phyloP scores from a whole-genome alignment of 169 alveolate genomes.

The Plasmodium blacklocki region DNA sequence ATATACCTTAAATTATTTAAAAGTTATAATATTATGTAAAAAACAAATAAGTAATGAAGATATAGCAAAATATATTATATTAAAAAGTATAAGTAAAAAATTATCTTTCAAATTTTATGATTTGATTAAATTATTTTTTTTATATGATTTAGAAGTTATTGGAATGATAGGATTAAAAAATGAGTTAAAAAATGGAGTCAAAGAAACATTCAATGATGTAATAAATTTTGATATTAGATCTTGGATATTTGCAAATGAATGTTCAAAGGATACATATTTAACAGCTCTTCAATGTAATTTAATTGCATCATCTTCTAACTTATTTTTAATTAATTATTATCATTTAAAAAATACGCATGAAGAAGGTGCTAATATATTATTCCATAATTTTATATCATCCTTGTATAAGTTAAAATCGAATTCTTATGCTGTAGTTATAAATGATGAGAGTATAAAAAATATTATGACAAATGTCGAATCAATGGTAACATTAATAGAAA shows the following conservation, averaged over 20 bases:
- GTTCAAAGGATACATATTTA: conserved; percentile 66
- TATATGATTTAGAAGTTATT: conserved; percentile 54
- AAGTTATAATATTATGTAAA: conserved; percentile 65
- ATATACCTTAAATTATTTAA: conserved; percentile 70
- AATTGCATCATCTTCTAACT: conserved; percentile 39
- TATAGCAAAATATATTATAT: conserved; percentile 59
- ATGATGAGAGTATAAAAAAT: conserved; percentile 44
- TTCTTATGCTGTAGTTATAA: conserved; percentile 64
- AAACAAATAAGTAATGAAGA: conserved; percentile 69
- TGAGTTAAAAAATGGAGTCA: conserved; percentile 57
- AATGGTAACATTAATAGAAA: conserved; percentile 36
- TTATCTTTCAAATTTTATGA: conserved; percentile 42
- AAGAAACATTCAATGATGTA: conserved; percentile 50
- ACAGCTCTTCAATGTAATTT: conserved; percentile 67
- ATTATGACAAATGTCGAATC: conserved; percentile 78
- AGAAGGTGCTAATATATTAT: conserved; percentile 31
- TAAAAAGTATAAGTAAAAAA: conserved; percentile 36
- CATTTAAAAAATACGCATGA: conserved; percentile 8
- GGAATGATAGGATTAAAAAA: conserved; percentile 74
- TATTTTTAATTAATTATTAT: conserved; percentile 56
- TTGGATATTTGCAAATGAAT: conserved; percentile 75
- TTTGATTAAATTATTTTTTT: conserved; percentile 64
- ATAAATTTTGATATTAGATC: conserved; percentile 70
- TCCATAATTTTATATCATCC: conserved; percentile 74
- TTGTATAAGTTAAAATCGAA: conserved; percentile 49